Base-by-base conservation (phyloP, 371 early-diverging fungal genomes). In the Lichtheimia ornata region DNA sequence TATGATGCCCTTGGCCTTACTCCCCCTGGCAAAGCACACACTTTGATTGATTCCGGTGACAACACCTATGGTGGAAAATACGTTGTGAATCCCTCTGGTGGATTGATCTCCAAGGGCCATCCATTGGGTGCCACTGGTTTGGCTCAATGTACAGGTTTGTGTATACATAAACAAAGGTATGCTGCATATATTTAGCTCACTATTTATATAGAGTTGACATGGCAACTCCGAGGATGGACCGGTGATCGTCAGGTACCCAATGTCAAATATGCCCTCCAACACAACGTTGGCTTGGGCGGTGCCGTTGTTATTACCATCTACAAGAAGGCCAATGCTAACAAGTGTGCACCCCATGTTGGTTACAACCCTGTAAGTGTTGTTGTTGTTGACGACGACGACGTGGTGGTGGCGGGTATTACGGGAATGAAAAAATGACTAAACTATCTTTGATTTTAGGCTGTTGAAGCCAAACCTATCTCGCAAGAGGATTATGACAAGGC, bases 121-220 rank as follows among this genome's bases (percentile, higher is more conserved):
- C 91, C 93, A 28, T 72, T 92, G 2, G 91, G 93, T 42, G 91
- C 93, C 45, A 93, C 93, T 35, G 93, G 93, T 27, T 64, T 92
- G 51, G 92, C 91, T 44, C 91, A 92, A 73, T 91, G 91, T 73
- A 64, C 85, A 53, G 90, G 84, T 78, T 64, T 30, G 5, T 30
- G 13, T 40, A 45, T 14, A 24, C n/a, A 17, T 27, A 47, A 14
- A 35, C 14, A 11, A 25, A 28, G 35, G n/a, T 40, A 50, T 20
- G 18, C 20, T 24, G 17, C 9, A 41, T 44, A 28, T 60, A 47
- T 43, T 54, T 45, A 17, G 53, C 11, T 43, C 35, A 11, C 35
- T 24, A 18, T 58, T 24, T 58, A 6, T 15, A 15, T 58, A 73
- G 83, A 83, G 63, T 70, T 83, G 25, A 74, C 82, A 18, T 88